Evolutionary conservation across 345 rosid species (phyloP).

Genomic region (Salix suchowensis): DNA sequence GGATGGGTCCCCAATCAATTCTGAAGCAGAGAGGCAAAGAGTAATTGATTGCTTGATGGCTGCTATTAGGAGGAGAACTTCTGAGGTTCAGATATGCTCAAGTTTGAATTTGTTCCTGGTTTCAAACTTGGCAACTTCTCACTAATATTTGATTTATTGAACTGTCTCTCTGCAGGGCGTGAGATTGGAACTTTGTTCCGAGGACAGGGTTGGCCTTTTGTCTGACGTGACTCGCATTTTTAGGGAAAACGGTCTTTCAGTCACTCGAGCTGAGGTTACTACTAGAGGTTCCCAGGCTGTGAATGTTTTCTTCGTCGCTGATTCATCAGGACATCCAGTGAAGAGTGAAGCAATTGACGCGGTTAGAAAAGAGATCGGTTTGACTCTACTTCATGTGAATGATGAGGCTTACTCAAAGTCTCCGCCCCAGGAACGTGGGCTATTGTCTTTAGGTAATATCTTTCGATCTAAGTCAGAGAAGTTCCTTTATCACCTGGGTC

Average conservation of each 20-base stretch:
- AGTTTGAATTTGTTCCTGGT: conserved; percentile 5
- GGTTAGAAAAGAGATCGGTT: conserved; percentile 71
- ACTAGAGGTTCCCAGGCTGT: conserved; percentile 73
- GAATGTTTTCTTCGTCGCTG: conserved; percentile 75
- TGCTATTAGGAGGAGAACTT: conserved; percentile 73
- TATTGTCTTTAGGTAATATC: conserved; percentile 60
- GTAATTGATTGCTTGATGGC: conserved; percentile 92
- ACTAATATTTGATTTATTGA: not conserved
- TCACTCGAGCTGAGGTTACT: conserved; percentile 83
- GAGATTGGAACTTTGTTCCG: conserved; percentile 69
- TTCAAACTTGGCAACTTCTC: not conserved
- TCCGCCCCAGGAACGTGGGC: conserved; percentile 39
- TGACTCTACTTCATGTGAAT: conserved; percentile 54
- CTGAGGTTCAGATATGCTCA: conserved; percentile 40
- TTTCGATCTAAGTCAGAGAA: conserved; percentile 71
- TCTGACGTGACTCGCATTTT: conserved; percentile 93
- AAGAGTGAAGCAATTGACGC: conserved; percentile 70
- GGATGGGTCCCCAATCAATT: conserved; percentile 86
- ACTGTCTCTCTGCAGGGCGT: conserved; percentile 53
- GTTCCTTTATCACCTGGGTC: conserved; percentile 64
- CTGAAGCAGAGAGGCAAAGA: conserved; percentile 91
- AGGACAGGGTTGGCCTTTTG: conserved; percentile 78
- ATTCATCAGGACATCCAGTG: conserved; percentile 67
- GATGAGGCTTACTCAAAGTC: conserved; percentile 42
- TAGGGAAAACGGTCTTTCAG: conserved; percentile 81